Evolutionary conservation across 306 rosid genomes (phyloP).

Genomic region (Macrotyloma uniflorum): DNA sequence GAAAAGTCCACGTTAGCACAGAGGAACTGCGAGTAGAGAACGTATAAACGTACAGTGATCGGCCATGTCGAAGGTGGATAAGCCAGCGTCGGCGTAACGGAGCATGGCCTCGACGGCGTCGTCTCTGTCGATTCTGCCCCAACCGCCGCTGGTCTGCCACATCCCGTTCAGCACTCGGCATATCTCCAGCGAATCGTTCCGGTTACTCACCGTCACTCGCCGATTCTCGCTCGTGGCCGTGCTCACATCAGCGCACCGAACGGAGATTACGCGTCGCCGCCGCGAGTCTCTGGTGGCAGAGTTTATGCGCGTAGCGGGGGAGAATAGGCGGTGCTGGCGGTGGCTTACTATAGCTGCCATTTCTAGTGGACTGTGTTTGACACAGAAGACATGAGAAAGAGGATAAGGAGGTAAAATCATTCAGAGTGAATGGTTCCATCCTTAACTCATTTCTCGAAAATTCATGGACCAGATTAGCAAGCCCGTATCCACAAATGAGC

Average conservation of each 20-base stretch:
- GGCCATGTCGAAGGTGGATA: conserved; percentile 93
- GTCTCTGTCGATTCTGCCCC: conserved; percentile 87
- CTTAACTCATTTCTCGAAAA: not conserved
- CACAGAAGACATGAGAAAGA: not conserved
- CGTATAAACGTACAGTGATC: conserved; percentile 73
- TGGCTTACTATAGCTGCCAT: conserved; percentile 45
- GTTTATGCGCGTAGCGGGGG: conserved; percentile 37
- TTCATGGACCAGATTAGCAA: not conserved
- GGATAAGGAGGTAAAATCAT: conserved; percentile 33
- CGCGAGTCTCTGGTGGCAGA: not conserved
- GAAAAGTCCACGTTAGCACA: conserved; percentile 25
- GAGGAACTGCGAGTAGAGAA: not conserved
- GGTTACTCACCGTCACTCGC: conserved; percentile 54
- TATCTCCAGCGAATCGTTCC: conserved; percentile 69
- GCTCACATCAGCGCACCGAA: conserved; percentile 51
- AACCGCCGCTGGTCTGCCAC: conserved; percentile 94
- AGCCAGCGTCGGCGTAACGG: conserved; percentile 81
- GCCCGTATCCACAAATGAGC: not conserved
- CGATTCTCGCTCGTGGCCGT: conserved; percentile 44
- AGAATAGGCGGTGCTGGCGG: conserved; percentile 28
- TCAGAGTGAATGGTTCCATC: not conserved
- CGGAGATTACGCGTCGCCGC: conserved; percentile 28
- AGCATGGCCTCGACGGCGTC: conserved; percentile 91
- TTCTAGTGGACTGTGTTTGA: not conserved
- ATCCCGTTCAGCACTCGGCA: conserved; percentile 81